phyloP scores from a whole-genome alignment of 768 basidiomycete genomes.

The Boletales sp. region DNA sequence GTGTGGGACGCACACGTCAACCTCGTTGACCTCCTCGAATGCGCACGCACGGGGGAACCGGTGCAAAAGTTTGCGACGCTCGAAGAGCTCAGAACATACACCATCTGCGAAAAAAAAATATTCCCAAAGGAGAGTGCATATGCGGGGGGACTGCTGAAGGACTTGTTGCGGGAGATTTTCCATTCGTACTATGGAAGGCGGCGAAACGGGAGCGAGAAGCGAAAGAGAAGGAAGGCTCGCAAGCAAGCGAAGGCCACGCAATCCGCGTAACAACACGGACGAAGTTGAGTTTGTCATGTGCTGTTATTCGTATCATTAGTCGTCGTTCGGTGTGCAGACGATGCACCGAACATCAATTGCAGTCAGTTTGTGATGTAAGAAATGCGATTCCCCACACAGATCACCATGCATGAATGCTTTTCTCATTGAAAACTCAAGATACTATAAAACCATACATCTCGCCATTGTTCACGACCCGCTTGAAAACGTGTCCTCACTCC shows the following conservation, averaged over 20 bases:
- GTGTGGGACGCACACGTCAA: slow-evolving; percentile 32
- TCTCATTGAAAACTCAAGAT: no score
- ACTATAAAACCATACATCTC: no score
- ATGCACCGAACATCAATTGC: no score
- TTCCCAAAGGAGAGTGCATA: slow-evolving; percentile 29
- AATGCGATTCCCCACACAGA: no score
- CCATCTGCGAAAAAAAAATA: slow-evolving; percentile 10
- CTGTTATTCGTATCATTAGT: no score
- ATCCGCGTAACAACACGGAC: not conserved
- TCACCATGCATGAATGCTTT: no score
- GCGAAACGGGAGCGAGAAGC: slow-evolving; percentile 19
- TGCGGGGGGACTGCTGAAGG: slow-evolving; percentile 28
- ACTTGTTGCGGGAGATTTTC: slow-evolving; percentile 29
- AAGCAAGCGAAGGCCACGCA: slow-evolving; percentile 1
- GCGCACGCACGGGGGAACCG: slow-evolving; percentile 1
- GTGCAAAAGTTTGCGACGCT: slow-evolving; percentile 26
- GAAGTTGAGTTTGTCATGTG: no score
- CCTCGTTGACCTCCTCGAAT: slow-evolving; percentile 32
- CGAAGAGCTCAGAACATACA: slow-evolving; percentile 25
- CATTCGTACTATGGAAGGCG: slow-evolving; percentile 11
- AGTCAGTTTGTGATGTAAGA: no score
- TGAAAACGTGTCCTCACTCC: no score
- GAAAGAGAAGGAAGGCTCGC: slow-evolving; percentile 12
- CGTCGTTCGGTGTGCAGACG: no score
- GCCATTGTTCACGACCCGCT: no score